Evolutionary conservation across 176 grass and related monocot genomes (phyloP), one percentile per base, ranked within the genome.

Genomic region (Triticum monococcum): DNA sequence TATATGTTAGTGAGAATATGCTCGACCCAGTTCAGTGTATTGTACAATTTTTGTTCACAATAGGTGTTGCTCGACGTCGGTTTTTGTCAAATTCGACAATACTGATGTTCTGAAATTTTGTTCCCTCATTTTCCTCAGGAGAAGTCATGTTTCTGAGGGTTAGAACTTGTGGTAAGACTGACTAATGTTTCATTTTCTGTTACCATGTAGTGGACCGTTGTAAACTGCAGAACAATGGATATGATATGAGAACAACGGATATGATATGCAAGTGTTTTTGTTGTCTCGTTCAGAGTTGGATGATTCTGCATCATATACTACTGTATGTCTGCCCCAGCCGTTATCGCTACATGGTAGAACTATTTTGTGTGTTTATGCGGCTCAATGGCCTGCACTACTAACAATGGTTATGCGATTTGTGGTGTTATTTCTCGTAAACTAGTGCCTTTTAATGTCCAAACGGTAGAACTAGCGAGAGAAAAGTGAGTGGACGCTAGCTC

Each of bases 11-110:
- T 33, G 8, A 31, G 28, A 28, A 78, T 52, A 31, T 31, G 79
- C 13, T 50, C 52, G 68, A 36, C 18, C 40, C 36, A 16, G 9
- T 86, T 54, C 26, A 54, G 11, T 76, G 36, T 82, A 12, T 24
- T 68, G 79, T 89, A 60, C 61, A 80, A 76, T 62, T 77, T 75
- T 85, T 69, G 0, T 82, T 70, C 52, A 77, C 28, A 40, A 40
- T 82, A 62, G 67, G 36, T 35, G 46, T 82, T 84, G 48, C 13
- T 32, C 26, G 40, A 82, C 3, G 20, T 81, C 30, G 64, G 30
- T 37, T 66, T 59, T 20, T 2, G 20, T n/a, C 56, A 59, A 59
- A 59, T 59, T 22, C 56, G 56, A 59, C 18, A 20, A 57, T 68
- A 57, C 7, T 61, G 7, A 12, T 62, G 12, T 28, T 89, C 11